Conservation (phyloP, 2,329 filamentous ascomycete species). For the Dothideomycetidae sp. region DNA sequence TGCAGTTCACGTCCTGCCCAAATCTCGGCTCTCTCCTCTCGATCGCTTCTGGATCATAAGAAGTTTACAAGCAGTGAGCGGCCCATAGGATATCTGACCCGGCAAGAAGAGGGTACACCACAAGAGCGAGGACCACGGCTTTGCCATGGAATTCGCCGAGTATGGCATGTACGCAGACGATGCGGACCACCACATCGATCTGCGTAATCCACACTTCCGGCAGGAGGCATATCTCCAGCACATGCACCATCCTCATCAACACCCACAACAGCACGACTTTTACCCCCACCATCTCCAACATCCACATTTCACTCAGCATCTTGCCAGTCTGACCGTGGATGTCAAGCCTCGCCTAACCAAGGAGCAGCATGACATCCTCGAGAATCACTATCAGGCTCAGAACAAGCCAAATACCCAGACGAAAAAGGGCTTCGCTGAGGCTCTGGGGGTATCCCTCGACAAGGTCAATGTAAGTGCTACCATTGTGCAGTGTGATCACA, state of each 20-base stretch:
- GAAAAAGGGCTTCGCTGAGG: constrained; percentile 37
- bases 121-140: background rate
- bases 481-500: background rate
- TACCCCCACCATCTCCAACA: constrained; percentile 4
- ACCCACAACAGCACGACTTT: constrained; percentile 6
- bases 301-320: constrained; percentile 12
- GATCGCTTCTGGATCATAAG: too few species aligned
- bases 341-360: constrained; percentile 39
- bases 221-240: constrained; percentile 5
- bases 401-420: constrained; percentile 36
- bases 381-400: constrained; percentile 34
- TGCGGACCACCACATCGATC: constrained; percentile 11
- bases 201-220: constrained; percentile 13
- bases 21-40: too few species aligned
- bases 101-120: background rate
- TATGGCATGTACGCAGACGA: constrained; percentile 11
- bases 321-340: constrained; percentile 21
- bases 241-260: constrained; percentile 5
- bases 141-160: constrained; percentile 13
- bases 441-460: constrained; percentile 35
- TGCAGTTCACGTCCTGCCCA: too few species aligned
- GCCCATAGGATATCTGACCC: too few species aligned
- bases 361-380: constrained; percentile 39
- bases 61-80: too few species aligned
- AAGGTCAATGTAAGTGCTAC: constrained; percentile 36